Base-by-base conservation (phyloP, 2,329 filamentous ascomycete genomes). In the Rhinocladiella similis region DNA sequence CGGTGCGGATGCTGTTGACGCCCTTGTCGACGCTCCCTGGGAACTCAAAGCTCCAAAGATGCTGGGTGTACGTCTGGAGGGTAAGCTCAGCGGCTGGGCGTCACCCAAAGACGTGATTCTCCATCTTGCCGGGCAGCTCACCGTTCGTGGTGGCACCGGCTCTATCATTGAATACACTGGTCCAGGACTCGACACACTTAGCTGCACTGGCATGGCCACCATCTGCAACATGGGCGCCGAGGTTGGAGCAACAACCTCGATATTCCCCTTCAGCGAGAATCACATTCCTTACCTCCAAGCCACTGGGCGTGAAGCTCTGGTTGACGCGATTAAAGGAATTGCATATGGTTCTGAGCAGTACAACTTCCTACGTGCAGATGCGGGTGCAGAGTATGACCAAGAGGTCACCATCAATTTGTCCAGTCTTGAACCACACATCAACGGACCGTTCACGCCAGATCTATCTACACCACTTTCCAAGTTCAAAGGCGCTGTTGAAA, bases 91-190 rank as follows among this genome's bases (percentile, higher is more conserved):
- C 71, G 91, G 90, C 68, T 99, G 94, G 94, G 88, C 91, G 1
- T 87, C 91, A 20, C 93, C 94, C 41, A 99, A 99, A 80, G 94
- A 99, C 70, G 84, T 99, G 54, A 99, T 99, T 69, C 80, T 99
- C 57, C 83, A 89, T 65, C 83, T 99, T 47, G 93, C 92, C 36
- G 94, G 94, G 36, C 85, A 88, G 71, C 81, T 99, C 62, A 97
- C 93, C 5, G 94, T 99, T 42, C 84, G 91, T 54, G 94, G 94
- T 62, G 94, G 94, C 43, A 99, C 94, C 29, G 94, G 94, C 22
- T 96, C 85, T 68, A 89, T 99, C 56, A 90, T 99, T 57, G 94
- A 99, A 75, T 97, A 97, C 72, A 89, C 91, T 65, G 94, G 93
- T 0, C 86, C 90, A 29, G 94, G 94, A 50, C 90, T 97, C 2